A percentile compares a stretch with the other conserved stretches of the same genome.
phyloP scores from a whole-genome alignment of 1,139 yeast genomes.

The Meyerozyma carpophila region DNA sequence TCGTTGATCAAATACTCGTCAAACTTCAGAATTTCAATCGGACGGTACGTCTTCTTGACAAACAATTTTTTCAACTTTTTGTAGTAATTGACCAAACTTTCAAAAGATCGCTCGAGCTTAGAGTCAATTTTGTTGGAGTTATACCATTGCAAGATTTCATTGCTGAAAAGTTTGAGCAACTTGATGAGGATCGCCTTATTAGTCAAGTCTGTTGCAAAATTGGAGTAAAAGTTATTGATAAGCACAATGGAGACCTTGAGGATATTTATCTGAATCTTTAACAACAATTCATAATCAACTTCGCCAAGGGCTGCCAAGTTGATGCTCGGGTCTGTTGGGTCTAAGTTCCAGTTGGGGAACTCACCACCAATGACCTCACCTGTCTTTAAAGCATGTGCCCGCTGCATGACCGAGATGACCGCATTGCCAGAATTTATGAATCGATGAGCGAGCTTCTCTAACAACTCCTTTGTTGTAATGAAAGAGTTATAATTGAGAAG shows the following conservation, averaged over 20 bases:
- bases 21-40: constrained; percentile 43
- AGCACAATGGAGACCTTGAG: constrained; percentile 72
- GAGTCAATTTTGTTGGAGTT: constrained; percentile 41
- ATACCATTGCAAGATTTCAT: constrained; percentile 72
- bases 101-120: constrained; percentile 38
- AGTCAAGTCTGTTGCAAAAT: constrained; percentile 64
- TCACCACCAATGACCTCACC: constrained; percentile 11
- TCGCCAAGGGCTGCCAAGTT: constrained; percentile 37
- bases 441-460: constrained; percentile 39
- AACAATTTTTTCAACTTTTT: constrained; percentile 67
- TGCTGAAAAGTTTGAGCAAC: constrained; percentile 62
- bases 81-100: constrained; percentile 52
- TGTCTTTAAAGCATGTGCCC: constrained; percentile 5
- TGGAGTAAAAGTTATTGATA: constrained; percentile 67
- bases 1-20: constrained; percentile 34
- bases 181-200: constrained; percentile 62
- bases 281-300: constrained; percentile 53
- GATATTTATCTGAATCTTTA: constrained; percentile 74
- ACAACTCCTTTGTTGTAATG: constrained; percentile 36
- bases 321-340: constrained; percentile 28
- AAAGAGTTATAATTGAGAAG: constrained; percentile 39
- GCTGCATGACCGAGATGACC: constrained; percentile 42
- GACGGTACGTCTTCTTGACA: constrained; percentile 76
- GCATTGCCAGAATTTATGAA: constrained; percentile 46
- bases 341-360: constrained; percentile 54